These are phyloP conservation scores for Larix sibirica DNA, from an alignment of 83 land plant species.

Conservation along the genomic window DNA sequence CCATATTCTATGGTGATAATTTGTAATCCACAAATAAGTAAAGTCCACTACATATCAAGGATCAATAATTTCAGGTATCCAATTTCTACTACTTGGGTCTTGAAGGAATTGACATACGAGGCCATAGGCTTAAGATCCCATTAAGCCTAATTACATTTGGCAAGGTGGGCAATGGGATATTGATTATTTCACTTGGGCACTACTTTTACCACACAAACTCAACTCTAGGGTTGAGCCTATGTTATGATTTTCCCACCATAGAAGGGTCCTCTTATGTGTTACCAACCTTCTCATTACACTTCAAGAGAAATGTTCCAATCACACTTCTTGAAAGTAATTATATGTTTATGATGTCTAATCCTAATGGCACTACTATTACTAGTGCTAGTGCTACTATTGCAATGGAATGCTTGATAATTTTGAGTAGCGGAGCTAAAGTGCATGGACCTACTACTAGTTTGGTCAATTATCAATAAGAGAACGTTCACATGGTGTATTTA, in stretches of 20 bases:
- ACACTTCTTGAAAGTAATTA: slow-evolving; percentile 2
- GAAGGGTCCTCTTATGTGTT: background rate
- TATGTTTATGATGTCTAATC: background rate
- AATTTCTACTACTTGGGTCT: slow-evolving; percentile 61
- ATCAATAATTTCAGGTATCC: slow-evolving; percentile 60
- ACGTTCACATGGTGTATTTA: slow-evolving; percentile 47
- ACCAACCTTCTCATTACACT: slow-evolving; percentile 10
- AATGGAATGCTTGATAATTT: slow-evolving; percentile 17
- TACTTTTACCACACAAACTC: slow-evolving; percentile 46
- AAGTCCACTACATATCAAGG: slow-evolving; percentile 48
- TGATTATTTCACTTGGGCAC: slow-evolving; percentile 78
- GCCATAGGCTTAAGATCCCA: slow-evolving; percentile 31
- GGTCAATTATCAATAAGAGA: slow-evolving; percentile 62
- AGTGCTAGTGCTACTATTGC: background rate
- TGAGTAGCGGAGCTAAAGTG: slow-evolving; percentile 42
- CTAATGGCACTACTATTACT: background rate
- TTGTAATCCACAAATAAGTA: slow-evolving; percentile 7
- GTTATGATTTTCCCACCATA: background rate
- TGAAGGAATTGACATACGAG: slow-evolving; percentile 50
- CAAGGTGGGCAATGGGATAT: slow-evolving; percentile 54
- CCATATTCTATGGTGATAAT: slow-evolving; percentile 61
- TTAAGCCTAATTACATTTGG: slow-evolving; percentile 29
- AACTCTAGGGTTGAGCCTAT: background rate
- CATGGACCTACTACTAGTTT: slow-evolving; percentile 55
- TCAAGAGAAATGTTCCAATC: slow-evolving; percentile 9